Evolutionary conservation across 805 yeast species (phyloP).

Genomic region (Sugiyamaella valdiviana): DNA sequence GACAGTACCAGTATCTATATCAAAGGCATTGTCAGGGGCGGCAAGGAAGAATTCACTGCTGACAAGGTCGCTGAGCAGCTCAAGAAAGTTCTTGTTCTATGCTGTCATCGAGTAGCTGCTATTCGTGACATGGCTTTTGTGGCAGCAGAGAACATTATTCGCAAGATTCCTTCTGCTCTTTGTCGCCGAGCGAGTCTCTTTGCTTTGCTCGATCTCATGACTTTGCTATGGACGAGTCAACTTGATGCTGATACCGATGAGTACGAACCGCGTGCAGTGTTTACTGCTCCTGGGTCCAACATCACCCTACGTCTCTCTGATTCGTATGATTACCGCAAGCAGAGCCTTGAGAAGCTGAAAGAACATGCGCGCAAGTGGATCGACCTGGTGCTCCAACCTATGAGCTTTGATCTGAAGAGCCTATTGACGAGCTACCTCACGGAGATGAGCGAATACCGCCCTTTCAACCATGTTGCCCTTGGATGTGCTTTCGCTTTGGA

Average conservation of each 20-base stretch:
- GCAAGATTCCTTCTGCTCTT: conserved; percentile 65
- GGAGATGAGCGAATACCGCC: conserved; percentile 34
- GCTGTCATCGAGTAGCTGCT: conserved; percentile 71
- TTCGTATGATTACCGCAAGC: conserved; percentile 65
- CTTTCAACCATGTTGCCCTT: conserved; percentile 47
- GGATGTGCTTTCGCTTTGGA: conserved; percentile 91
- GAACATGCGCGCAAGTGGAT: conserved; percentile 65
- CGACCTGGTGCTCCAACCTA: conserved; percentile 45
- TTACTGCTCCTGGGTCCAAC: conserved; percentile 42
- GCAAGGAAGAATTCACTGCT: conserved; percentile 49
- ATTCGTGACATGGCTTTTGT: conserved; percentile 75
- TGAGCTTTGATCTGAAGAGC: conserved; percentile 71
- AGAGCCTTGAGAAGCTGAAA: conserved; percentile 56
- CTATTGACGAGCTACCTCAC: conserved; percentile 73
- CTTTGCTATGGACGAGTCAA: conserved; percentile 70
- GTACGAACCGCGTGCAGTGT: conserved; percentile 77
- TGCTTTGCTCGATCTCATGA: conserved; percentile 73
- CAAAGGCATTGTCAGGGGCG: conserved; percentile 45
- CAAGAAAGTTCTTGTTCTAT: conserved; percentile 55
- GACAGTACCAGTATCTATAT: conserved; percentile 54
- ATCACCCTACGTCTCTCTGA: conserved; percentile 62
- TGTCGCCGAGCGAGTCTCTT: conserved; percentile 70
- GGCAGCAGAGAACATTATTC: conserved; percentile 64
- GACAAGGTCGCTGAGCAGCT: conserved; percentile 61
- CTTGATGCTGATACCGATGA: conserved; percentile 77